Evolutionary conservation across 257 asterid species (phyloP), one percentile per base, ranked within the genome.

Genomic region (Fraxinus quadrangulata): DNA sequence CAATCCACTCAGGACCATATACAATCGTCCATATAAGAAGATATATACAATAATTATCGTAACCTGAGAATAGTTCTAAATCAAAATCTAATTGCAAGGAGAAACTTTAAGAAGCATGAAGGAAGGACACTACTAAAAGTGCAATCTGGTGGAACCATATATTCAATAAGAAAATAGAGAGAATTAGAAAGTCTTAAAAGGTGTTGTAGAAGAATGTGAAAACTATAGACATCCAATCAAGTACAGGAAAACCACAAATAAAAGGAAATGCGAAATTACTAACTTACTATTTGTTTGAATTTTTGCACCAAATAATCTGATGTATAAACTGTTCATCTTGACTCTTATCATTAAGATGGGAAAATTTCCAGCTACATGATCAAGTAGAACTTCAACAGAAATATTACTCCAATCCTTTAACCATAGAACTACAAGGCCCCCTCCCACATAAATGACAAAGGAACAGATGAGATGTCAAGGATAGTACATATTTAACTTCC

Each of bases 1-100:
- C 82, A 96, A 45, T 24, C 99, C 99, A 75, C 99, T 96, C 85
- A 96, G 87, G 71, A 91, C 98, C 97, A 96, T 78, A 88, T 96
- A 96, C 30, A 90, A 3, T 78, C 97, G 89, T 65, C 99, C 99
- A 42, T 96, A 96, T 70, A 96, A 86, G 85, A 96, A 96, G 23
- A 91, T 33, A 63, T 96, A 96, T n/a, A 87, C 97, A 5, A 89
- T 89, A 66, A 96, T 92, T 80, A 93, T 96, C 6, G 99, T 93
- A 49, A 91, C 82, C 99, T 96, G 97, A 78, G 87, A 87, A 68
- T 81, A 65, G 59, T 40, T 61, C 72, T 42, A 68, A 70, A 77
- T 81, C 59, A 83, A 82, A 51, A 65, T 83, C 72, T 65, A 33
- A 70, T 24, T 69, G 24, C 66, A 67, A 36, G 56, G 30, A 77